Evolutionary conservation across 2,329 filamentous ascomycete species (phyloP).

Genomic region (Talaromyces sp.): DNA sequence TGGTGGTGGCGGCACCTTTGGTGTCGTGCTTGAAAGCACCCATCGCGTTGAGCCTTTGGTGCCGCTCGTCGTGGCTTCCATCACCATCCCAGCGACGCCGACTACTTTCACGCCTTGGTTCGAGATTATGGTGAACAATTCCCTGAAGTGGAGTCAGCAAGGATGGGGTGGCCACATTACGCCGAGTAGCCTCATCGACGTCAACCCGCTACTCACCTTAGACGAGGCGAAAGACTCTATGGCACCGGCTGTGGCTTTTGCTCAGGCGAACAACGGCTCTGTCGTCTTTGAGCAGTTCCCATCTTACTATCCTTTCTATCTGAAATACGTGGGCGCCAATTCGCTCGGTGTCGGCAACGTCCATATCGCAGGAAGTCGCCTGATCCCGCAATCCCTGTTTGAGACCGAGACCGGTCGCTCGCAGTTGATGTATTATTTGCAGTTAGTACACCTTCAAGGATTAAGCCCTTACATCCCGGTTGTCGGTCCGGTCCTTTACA

Average conservation of each 20-base stretch:
- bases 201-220: background rate
- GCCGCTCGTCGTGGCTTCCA: background rate
- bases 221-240: background rate
- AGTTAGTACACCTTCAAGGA: background rate
- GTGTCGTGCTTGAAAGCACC: constrained; percentile 31
- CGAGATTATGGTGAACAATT: background rate
- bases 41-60: background rate
- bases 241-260: constrained; percentile 1
- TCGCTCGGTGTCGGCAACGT: background rate
- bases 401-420: background rate
- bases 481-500: background rate
- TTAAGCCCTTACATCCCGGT: background rate
- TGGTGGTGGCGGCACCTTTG: constrained; percentile 50
- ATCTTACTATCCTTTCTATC: background rate
- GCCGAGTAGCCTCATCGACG: background rate
- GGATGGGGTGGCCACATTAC: background rate
- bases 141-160: background rate
- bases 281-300: background rate
- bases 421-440: background rate
- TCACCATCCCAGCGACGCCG: background rate
- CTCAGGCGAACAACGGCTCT: background rate
- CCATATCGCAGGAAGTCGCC: background rate
- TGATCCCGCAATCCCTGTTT: background rate
- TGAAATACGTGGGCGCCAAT: background rate
- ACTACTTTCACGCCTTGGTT: constrained; percentile 1